These are phyloP conservation scores for Puccinia hordei DNA, from an alignment of 1,284 basidiomycete species.

Conservation along the genomic window DNA sequence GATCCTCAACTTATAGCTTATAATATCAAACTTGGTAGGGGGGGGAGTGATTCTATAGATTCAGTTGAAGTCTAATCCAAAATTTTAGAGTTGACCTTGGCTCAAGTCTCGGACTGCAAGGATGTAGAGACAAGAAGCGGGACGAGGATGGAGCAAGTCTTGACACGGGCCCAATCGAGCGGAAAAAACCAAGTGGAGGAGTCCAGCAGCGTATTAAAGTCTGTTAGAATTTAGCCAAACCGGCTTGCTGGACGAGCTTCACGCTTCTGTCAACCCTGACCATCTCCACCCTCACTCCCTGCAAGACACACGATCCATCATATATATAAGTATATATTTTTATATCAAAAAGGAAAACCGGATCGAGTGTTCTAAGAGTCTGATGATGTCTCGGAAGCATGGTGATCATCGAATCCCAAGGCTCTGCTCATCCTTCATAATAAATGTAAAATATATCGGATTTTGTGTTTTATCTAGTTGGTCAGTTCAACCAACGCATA, in stretches of 20 bases:
- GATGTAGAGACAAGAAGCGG: no score
- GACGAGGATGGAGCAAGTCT: neutral
- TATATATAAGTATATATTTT: no score
- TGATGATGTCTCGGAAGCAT: constrained; percentile 9
- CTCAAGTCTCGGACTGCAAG: no score
- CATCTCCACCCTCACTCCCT: neutral
- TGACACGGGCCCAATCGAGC: neutral
- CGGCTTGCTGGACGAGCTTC: neutral
- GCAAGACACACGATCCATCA: neutral
- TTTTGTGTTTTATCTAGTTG: no score
- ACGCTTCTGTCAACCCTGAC: neutral
- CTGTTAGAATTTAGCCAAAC: neutral
- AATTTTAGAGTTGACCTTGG: no score
- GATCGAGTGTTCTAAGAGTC: neutral
- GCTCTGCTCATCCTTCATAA: neutral
- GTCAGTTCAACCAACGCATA: neutral
- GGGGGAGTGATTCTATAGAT: no score
- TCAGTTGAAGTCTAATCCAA: neutral
- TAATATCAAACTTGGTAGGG: no score
- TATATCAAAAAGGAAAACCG: neutral
- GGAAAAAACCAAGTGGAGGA: neutral
- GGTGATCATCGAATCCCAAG: neutral
- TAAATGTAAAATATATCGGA: no score
- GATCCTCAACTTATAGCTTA: neutral
- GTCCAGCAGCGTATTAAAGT: neutral